Evolutionary conservation across 352 stramenopile genomes (phyloP).

Genomic region (Globisporangium recalcitrans): DNA sequence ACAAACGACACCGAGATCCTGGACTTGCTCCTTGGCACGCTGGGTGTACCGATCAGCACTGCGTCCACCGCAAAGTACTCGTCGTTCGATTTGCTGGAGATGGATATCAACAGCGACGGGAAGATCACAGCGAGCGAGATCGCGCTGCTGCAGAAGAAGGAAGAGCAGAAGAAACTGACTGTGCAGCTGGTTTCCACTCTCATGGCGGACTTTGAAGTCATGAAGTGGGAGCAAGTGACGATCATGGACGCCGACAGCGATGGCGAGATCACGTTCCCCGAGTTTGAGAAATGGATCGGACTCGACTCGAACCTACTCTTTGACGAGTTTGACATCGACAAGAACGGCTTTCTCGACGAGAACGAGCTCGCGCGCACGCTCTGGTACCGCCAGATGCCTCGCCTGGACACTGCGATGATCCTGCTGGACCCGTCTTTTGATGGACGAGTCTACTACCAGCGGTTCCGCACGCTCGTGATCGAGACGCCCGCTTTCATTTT

Average conservation of each 20-base stretch:
- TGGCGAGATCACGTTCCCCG: conserved; percentile 51
- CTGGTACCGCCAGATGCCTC: conserved; percentile 65
- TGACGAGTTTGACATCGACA: conserved; percentile 80
- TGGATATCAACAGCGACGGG: conserved; percentile 56
- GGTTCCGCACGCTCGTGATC: conserved; percentile 36
- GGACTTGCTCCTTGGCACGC: conserved; percentile 51
- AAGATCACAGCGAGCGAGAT: conserved; percentile 73
- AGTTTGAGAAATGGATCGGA: conserved; percentile 71
- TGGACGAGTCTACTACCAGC: conserved; percentile 73
- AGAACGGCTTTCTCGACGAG: conserved; percentile 79
- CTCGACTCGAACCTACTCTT: conserved; percentile 76
- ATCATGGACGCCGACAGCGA: conserved; percentile 48
- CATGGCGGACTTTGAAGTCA: conserved; percentile 45
- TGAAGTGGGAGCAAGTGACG: conserved; percentile 51
- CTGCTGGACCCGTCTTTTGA: conserved; percentile 79
- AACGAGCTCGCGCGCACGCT: conserved; percentile 68
- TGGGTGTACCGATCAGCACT: conserved; percentile 57
- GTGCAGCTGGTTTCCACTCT: conserved; percentile 32
- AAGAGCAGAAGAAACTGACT: conserved; percentile 35
- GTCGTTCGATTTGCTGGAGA: conserved; percentile 62
- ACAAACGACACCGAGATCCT: conserved; percentile 54
- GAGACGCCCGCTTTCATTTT: conserved; percentile 62
- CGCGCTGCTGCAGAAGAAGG: conserved; percentile 23
- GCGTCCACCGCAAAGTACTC: conserved; percentile 63
- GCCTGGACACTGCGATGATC: conserved; percentile 60